Conservation (phyloP, 176 grass and related monocot genomes). For the Musa troglodytarum region DNA sequence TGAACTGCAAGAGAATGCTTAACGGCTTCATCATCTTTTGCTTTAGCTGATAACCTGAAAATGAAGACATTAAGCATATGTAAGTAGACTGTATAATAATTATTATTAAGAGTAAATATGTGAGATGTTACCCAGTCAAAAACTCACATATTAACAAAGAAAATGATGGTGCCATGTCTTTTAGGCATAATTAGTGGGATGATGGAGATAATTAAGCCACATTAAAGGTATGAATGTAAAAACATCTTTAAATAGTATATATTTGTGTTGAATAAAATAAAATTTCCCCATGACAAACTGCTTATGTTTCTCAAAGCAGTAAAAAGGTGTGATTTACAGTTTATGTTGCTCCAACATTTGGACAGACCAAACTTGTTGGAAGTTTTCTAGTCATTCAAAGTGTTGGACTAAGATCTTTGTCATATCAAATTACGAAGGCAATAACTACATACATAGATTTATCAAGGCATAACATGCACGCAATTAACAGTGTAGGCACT, state of each 20-base stretch:
- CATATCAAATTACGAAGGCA: neutral
- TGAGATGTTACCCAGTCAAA: neutral
- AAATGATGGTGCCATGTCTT: neutral
- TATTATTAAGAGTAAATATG: neutral
- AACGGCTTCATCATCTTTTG: slow-evolving; percentile 68
- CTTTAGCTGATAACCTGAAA: slow-evolving; percentile 69
- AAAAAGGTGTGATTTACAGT: neutral
- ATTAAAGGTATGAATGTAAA: neutral
- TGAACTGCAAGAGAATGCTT: slow-evolving; percentile 89
- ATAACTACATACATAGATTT: neutral
- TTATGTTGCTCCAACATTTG: too few species aligned
- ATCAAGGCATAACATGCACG: neutral
- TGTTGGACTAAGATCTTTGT: neutral
- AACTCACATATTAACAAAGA: slow-evolving; percentile 6
- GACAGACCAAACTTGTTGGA: too few species aligned
- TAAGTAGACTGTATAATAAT: neutral
- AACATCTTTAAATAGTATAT: neutral
- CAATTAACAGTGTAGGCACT: neutral
- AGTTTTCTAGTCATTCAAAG: neutral
- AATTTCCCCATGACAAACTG: neutral
- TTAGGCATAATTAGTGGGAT: neutral
- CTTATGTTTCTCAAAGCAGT: neutral
- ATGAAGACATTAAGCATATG: slow-evolving; percentile 18
- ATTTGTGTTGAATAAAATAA: too few species aligned
- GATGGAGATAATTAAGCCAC: neutral